These are phyloP conservation scores for Clohesyomyces aquaticus DNA, from an alignment of 495 filamentous ascomycete genomes.

Conservation along the genomic window DNA sequence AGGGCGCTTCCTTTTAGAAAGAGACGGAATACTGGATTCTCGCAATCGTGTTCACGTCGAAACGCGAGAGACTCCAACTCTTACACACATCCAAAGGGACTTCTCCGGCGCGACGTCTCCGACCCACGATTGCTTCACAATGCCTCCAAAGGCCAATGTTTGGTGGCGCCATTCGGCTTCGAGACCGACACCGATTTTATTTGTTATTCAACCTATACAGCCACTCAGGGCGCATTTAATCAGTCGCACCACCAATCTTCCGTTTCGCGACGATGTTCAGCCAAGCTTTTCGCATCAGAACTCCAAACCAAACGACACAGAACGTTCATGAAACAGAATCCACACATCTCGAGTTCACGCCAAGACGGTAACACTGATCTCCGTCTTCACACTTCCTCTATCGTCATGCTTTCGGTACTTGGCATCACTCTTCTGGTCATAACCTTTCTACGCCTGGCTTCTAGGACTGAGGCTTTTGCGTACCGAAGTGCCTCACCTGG, in stretches of 20 bases:
- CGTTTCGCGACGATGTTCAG: constrained; percentile 10
- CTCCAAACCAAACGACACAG: constrained; percentile 24
- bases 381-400: constrained; percentile 17
- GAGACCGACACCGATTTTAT: not conserved
- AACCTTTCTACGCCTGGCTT: not conserved
- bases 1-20: no score
- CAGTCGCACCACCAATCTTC: constrained; percentile 16
- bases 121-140: constrained; percentile 23
- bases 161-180: not conserved
- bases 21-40: no score
- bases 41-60: no score
- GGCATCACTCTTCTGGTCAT: constrained; percentile 11
- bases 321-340: constrained; percentile 20
- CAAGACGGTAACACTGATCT: constrained; percentile 16
- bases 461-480: constrained; percentile 4
- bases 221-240: not conserved
- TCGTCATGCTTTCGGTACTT: not conserved
- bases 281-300: constrained; percentile 19
- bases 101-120: not conserved
- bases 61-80: no score
- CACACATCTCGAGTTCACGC: constrained; percentile 6
- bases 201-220: not conserved
- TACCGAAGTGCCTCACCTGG: constrained; percentile 1
- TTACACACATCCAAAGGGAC: no score
- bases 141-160: constrained; percentile 9